Conservation (phyloP, 441 rosid species). For the Gossypium schwendimanii region DNA sequence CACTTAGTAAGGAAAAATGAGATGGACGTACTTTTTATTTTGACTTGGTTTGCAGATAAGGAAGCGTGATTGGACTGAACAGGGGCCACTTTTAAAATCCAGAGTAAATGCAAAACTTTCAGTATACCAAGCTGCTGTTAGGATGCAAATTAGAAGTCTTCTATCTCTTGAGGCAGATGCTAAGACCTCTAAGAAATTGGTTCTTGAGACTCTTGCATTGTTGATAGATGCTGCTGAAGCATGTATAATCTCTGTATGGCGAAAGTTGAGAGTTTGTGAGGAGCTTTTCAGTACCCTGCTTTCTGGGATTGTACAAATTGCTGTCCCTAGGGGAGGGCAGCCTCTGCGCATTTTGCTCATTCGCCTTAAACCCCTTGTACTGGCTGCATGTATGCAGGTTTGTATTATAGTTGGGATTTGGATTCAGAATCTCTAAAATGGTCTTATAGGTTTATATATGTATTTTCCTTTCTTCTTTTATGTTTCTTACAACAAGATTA, state of each 20-base stretch:
- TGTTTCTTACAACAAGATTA: constrained; percentile 15
- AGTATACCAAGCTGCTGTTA: constrained; percentile 76
- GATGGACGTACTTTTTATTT: neutral
- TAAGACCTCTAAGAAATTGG: constrained; percentile 75
- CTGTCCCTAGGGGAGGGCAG: constrained; percentile 84
- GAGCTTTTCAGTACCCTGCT: constrained; percentile 79
- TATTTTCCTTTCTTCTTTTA: neutral
- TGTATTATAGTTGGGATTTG: constrained; percentile 11
- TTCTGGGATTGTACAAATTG: constrained; percentile 72
- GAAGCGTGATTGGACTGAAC: constrained; percentile 94
- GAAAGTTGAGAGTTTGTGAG: constrained; percentile 82
- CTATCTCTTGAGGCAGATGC: constrained; percentile 76
- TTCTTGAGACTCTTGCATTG: constrained; percentile 77
- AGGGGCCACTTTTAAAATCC: constrained; percentile 69
- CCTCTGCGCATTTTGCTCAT: constrained; percentile 81
- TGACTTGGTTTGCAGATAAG: constrained; percentile 52
- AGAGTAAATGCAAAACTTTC: constrained; percentile 77
- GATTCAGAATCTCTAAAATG: neutral
- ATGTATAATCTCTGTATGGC: constrained; percentile 90
- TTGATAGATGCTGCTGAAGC: constrained; percentile 86
- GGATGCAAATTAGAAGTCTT: constrained; percentile 72
- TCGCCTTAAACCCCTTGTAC: constrained; percentile 83
- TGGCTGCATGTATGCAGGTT: constrained; percentile 87
- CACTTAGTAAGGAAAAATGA: constrained; percentile 1
- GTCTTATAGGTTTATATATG: neutral